Evolutionary conservation across 345 rosid genomes (phyloP), one percentile per base, ranked within the genome.

Genomic region (Hibiscus mutabilis): DNA sequence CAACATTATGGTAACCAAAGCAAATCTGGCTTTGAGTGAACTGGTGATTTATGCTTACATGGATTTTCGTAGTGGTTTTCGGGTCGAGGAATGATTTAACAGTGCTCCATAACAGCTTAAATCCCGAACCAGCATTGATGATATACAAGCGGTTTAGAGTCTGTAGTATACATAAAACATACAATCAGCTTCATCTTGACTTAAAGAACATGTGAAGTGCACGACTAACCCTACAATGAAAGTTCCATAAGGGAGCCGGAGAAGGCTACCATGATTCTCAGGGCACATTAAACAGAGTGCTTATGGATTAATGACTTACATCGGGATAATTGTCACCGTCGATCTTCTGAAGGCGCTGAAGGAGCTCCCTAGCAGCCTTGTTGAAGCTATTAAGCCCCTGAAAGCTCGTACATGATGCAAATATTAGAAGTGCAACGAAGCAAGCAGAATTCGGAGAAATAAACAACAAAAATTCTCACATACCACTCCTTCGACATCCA

Each of bases 401-500:
- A 61, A 27, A 55, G 42, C 77, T 68, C 60, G 71, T 61, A 19
- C 25, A 58, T 19, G 35, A 13, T 22, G 53, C 15, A 22, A 4
- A 29, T 6, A 42, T 65, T 65, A 18, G 6, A n/a, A 69, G 72
- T 31, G 13, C 13, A 69, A 68, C 11, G 16, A 18, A 24, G 10
- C 22, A 55, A 66, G 8, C 19, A 1, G 55, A 46, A 12, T 24
- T 46, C 25, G 21, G 37, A 66, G 21, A 44, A 46, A 65, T 13
- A 16, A 25, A 18, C 3, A 46, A 9, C 57, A 66, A 24, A 46
- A 66, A 9, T 55, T 56, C 16, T 55, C 33, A 82, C 92, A 21
- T 79, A 94, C 98, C 90, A 94, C 96, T 86, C 97, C 95, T 83
- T 89, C 94, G 49, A 89, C 98, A 75, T 94, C 96, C 82, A 94